Evolutionary conservation across 495 filamentous ascomycete genomes (phyloP).

Genomic region (Talaromyces proteolyticus): DNA sequence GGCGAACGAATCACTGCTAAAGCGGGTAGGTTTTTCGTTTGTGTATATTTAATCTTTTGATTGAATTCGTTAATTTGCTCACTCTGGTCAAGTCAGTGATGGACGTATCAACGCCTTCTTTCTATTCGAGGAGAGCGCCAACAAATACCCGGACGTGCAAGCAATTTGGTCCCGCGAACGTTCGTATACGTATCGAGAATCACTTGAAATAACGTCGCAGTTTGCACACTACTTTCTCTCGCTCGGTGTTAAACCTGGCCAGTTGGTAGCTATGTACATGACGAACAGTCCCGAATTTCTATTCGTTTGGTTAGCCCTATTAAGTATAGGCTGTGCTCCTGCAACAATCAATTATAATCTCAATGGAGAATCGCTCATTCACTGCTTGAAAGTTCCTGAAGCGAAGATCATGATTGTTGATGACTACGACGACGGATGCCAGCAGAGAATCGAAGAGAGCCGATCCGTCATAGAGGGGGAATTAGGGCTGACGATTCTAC

Average conservation of each 20-base stretch:
- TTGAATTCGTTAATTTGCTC: conserved; percentile 7
- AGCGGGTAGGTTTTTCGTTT: conserved; percentile 19
- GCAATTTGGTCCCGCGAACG: conserved; percentile 64
- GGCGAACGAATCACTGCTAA: conserved; percentile 30
- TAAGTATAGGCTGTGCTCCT: conserved; percentile 60
- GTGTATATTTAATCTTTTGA: too few species aligned
- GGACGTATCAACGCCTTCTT: conserved; percentile 58
- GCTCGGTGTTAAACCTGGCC: conserved; percentile 54
- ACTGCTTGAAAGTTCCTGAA: conserved; percentile 59
- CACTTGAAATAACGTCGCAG: conserved; percentile 48
- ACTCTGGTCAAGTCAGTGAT: conserved; percentile 28
- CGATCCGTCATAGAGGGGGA: conserved; percentile 38
- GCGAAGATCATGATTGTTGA: conserved; percentile 61
- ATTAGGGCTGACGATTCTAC: conserved; percentile 25
- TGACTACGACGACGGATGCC: conserved; percentile 48
- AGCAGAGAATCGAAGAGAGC: conserved; percentile 49
- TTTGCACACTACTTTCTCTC: conserved; percentile 61
- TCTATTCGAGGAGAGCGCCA: conserved; percentile 51
- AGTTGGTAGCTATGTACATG: conserved; percentile 65
- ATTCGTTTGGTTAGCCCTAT: conserved; percentile 54
- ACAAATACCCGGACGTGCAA: conserved; percentile 37
- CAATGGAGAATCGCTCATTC: conserved; percentile 56
- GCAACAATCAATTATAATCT: conserved; percentile 73
- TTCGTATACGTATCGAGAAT: conserved; percentile 57
- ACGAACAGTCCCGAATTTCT: conserved; percentile 65